These are phyloP conservation scores for Blyttiomyces sp. DNA, from an alignment of 371 early-diverging fungal genomes.

Conservation along the genomic window DNA sequence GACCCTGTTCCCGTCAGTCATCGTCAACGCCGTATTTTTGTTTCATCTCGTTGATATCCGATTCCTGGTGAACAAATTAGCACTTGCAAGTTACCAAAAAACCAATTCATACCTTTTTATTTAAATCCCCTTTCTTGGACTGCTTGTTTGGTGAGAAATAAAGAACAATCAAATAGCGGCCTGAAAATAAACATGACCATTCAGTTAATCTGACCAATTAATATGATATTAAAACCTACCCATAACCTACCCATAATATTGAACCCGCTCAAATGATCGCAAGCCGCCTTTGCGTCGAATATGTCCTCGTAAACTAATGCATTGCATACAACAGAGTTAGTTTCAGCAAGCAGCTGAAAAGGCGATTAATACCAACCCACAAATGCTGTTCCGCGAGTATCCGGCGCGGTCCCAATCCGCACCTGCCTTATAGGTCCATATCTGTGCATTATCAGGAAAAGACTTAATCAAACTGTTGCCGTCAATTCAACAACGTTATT, in stretches of 20 bases:
- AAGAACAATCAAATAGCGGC: slow-evolving; percentile 90
- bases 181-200: no score
- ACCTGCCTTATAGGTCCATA: slow-evolving; percentile 94
- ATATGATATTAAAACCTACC: not conserved
- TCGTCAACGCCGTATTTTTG: slow-evolving; percentile 30
- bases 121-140: slow-evolving; percentile 77
- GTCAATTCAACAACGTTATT: no score
- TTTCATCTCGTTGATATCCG: slow-evolving; percentile 79
- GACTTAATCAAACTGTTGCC: no score
- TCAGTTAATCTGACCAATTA: no score
- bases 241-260: slow-evolving; percentile 69
- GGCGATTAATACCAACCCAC: slow-evolving; percentile 57
- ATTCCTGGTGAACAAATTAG: slow-evolving; percentile 58
- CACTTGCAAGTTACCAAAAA: not conserved
- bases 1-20: no score
- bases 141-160: slow-evolving; percentile 70
- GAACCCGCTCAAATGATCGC: slow-evolving; percentile 92
- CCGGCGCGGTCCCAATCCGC: slow-evolving; percentile 78
- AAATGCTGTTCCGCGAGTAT: slow-evolving; percentile 92
- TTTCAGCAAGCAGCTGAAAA: not conserved
- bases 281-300: slow-evolving; percentile 95
- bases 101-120: slow-evolving; percentile 6
- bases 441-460: no score
- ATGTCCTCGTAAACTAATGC: slow-evolving; percentile 86
- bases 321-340: no score